Percentiles rank a stretch among this genome's conserved stretches.
phyloP scores from a whole-genome alignment of 805 yeast genomes.

The Ogataea ganodermae region DNA sequence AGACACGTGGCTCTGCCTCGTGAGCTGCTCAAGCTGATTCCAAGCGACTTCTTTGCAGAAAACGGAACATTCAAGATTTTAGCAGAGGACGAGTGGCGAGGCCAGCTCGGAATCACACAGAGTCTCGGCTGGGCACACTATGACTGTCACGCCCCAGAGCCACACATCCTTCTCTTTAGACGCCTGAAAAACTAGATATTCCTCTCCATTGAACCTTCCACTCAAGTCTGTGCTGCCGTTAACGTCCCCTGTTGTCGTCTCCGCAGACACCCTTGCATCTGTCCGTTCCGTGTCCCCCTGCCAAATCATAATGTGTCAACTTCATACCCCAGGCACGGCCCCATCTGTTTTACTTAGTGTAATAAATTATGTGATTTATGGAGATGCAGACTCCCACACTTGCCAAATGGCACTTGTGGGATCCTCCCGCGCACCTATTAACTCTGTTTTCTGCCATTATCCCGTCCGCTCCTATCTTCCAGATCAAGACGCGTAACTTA shows the following conservation, averaged over 20 bases:
- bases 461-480: background rate
- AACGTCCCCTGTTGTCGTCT: background rate
- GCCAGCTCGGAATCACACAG: conserved; percentile 93
- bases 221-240: conserved; percentile 10
- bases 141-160: conserved; percentile 98
- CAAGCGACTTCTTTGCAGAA: conserved; percentile 91
- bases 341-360: conserved; percentile 2
- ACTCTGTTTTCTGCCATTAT: too few relatives aligned
- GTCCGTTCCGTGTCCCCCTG: conserved; percentile 1
- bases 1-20: conserved; percentile 97
- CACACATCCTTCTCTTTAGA: conserved; percentile 89
- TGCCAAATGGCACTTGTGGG: too few relatives aligned
- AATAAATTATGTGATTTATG: conserved; percentile 2
- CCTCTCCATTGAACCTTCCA: background rate
- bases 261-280: conserved; percentile 5
- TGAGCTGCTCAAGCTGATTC: conserved; percentile 90
- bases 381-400: background rate
- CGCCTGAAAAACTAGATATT: conserved; percentile 45
- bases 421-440: too few relatives aligned
- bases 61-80: conserved; percentile 91
- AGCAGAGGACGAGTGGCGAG: conserved; percentile 95
- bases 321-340: background rate
- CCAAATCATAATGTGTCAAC: background rate
- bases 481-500: conserved; percentile 5
- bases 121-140: conserved; percentile 97